Percentiles rank a stretch among this genome's conserved stretches.
phyloP scores from a whole-genome alignment of 1,139 yeast species.

The Candida albicans region DNA sequence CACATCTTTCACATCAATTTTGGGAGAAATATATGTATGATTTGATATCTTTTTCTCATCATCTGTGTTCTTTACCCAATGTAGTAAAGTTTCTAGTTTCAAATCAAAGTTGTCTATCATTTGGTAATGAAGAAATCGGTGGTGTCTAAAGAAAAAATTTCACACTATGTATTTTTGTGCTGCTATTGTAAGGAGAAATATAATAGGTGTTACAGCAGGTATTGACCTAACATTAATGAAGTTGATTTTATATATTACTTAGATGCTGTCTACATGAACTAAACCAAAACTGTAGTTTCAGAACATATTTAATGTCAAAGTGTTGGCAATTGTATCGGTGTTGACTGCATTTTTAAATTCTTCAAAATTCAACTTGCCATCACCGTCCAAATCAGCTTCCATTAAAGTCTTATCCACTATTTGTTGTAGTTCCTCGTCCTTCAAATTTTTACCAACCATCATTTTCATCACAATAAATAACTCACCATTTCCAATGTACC shows the following conservation, averaged over 20 bases:
- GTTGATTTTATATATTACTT: not conserved
- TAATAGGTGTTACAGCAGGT: no score
- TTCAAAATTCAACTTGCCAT: conserved; percentile 80
- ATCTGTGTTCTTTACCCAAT: conserved; percentile 28
- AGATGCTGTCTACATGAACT: no score
- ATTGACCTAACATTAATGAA: no score
- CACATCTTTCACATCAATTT: conserved; percentile 27
- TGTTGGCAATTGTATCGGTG: conserved; percentile 60
- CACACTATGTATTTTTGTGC: not conserved
- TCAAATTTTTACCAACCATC: conserved; percentile 94
- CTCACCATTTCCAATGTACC: conserved; percentile 93
- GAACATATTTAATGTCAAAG: conserved; percentile 52
- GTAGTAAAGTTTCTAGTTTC: conserved; percentile 13
- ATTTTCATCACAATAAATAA: conserved; percentile 86
- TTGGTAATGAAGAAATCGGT: no score
- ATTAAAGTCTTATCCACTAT: conserved; percentile 92
- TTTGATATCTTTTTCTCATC: conserved; percentile 24
- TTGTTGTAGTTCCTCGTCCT: conserved; percentile 88
- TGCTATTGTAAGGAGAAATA: no score
- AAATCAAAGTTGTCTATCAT: conserved; percentile 5
- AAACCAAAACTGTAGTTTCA: conserved; percentile 12
- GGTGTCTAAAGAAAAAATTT: not conserved
- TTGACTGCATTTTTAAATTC: conserved; percentile 82
- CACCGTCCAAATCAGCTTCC: conserved; percentile 93
- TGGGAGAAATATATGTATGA: conserved; percentile 31